Evolutionary conservation across 1,284 basidiomycete genomes (phyloP).

Genomic region (Cutaneotrichosporon cutaneum): DNA sequence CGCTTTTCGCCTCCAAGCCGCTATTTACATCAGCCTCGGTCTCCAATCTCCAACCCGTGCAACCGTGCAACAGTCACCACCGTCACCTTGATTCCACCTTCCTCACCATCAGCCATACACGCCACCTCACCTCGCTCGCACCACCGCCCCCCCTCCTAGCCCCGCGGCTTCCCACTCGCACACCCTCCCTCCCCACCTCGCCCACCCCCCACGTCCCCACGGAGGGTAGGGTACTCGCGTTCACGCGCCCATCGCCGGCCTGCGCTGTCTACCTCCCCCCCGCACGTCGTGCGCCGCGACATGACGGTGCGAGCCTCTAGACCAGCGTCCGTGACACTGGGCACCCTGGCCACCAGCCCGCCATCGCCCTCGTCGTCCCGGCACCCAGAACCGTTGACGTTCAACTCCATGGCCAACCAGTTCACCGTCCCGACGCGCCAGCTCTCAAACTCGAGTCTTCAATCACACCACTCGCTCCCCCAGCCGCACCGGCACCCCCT

Average conservation of each 20-base stretch:
- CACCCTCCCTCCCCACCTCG: not conserved
- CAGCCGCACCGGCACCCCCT: not conserved
- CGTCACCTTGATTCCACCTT: no score
- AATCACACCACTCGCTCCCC: not conserved
- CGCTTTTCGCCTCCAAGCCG: no score
- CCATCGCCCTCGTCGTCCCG: constrained; percentile 3
- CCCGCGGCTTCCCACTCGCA: not conserved
- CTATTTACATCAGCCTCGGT: no score
- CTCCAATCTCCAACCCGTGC: no score
- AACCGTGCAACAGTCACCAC: no score
- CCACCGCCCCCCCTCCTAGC: not conserved
- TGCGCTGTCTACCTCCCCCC: not conserved
- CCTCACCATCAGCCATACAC: no score
- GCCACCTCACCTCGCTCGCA: no score
- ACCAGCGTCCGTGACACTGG: constrained; percentile 4
- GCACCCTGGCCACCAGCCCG: constrained; percentile 2
- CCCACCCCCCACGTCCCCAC: not conserved
- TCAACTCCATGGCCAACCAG: constrained; percentile 7
- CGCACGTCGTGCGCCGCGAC: not conserved
- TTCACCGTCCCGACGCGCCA: not conserved
- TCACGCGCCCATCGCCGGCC: constrained; percentile 4
- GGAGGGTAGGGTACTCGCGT: constrained; percentile 3
- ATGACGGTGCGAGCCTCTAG: constrained; percentile 4
- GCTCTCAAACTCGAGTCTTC: not conserved
- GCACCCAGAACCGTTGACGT: not conserved